Conservation (phyloP, 2,329 filamentous ascomycete species). For the Gremmenia infestans region DNA sequence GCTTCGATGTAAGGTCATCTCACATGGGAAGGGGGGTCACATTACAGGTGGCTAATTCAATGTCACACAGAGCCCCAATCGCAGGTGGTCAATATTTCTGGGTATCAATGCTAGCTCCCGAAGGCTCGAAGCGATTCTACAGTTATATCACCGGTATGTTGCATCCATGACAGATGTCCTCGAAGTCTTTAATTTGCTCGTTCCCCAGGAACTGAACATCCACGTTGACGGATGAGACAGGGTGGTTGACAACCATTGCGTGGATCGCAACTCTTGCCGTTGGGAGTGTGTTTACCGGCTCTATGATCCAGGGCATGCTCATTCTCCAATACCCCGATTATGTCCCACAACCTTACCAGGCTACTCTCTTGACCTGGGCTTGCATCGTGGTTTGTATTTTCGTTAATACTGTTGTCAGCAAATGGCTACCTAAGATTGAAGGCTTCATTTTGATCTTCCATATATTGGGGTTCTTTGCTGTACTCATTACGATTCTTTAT, state of each 20-base stretch:
- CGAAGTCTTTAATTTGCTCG: too few relatives aligned
- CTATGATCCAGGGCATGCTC: constrained; percentile 44
- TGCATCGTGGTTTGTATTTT: constrained; percentile 39
- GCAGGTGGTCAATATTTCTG: too few relatives aligned
- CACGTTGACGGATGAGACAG: background rate
- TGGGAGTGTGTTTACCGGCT: constrained; percentile 45
- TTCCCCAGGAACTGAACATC: too few relatives aligned
- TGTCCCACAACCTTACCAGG: constrained; percentile 40
- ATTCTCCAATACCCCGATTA: constrained; percentile 39
- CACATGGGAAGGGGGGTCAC: too few relatives aligned
- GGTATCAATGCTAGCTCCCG: too few relatives aligned
- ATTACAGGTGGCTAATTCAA: too few relatives aligned
- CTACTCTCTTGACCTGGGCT: constrained; percentile 44
- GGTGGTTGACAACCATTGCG: constrained; percentile 56
- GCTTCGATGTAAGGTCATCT: too few relatives aligned
- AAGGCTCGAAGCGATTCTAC: too few relatives aligned
- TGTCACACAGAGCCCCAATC: too few relatives aligned
- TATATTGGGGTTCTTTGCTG: constrained; percentile 32
- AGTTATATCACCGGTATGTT: too few relatives aligned
- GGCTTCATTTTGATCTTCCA: constrained; percentile 45
- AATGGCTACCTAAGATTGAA: constrained; percentile 44
- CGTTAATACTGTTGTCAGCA: constrained; percentile 38
- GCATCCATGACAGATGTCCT: too few relatives aligned
- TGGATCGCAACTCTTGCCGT: constrained; percentile 73
- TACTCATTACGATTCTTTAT: constrained; percentile 30